These are phyloP conservation scores for Russula brevipes DNA, from an alignment of 768 basidiomycete genomes.

Conservation along the genomic window DNA sequence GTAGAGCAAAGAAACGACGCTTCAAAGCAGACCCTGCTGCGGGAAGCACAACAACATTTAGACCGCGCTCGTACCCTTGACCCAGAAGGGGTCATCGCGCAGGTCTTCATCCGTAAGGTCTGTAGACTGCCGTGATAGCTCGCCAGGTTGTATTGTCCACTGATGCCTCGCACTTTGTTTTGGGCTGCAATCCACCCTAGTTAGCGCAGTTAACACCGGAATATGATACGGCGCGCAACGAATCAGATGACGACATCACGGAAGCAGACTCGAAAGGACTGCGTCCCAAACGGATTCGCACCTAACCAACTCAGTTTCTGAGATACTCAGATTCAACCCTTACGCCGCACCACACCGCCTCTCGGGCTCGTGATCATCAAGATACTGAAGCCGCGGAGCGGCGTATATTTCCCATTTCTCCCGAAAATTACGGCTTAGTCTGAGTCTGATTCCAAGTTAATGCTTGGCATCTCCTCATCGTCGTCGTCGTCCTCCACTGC, in stretches of 20 bases:
- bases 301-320: neutral
- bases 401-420: neutral
- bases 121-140: neutral
- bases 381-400: neutral
- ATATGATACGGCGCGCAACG: slow-evolving; percentile 21
- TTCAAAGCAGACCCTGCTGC: slow-evolving; percentile 36
- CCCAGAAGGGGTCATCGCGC: slow-evolving; percentile 48
- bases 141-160: neutral
- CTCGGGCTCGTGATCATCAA: neutral
- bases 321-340: neutral
- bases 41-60: slow-evolving; percentile 59
- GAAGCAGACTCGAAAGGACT: slow-evolving; percentile 28
- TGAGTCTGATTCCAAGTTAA: slow-evolving; percentile 76
- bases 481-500: slow-evolving; percentile 44
- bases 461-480: slow-evolving; percentile 69
- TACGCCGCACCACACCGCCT: neutral
- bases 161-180: slow-evolving; percentile 1
- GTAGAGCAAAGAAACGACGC: neutral
- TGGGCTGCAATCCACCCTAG: neutral
- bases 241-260: slow-evolving; percentile 39
- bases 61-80: slow-evolving; percentile 59
- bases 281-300: slow-evolving; percentile 37
- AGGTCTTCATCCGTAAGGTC: slow-evolving; percentile 53
- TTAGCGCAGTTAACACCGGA: slow-evolving; percentile 22
- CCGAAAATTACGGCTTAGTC: slow-evolving; percentile 41